Base-by-base conservation (phyloP, 805 yeast genomes). In the Lipomyces kockii region DNA sequence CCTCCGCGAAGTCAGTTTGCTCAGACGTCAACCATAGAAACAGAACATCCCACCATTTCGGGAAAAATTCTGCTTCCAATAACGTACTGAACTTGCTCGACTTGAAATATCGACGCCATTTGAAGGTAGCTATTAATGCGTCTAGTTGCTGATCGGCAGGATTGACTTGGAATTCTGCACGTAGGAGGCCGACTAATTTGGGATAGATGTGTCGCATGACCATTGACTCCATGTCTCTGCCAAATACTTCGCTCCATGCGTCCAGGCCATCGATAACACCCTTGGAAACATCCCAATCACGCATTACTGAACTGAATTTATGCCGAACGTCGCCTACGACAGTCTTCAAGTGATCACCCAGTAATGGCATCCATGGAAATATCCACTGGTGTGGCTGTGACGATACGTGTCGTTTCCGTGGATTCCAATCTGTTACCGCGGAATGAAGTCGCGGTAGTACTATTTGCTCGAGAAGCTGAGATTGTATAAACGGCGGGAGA, bases 371-470 rank as follows among this genome's bases (percentile, higher is more conserved):
- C 82, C 83, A 81, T 29, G 81, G 83, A 66, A 78, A 77, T 4
- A 80, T 67, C 82, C 83, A 81, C 32, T 39, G 35, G 54, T 74
- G 73, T n/a, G 72, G 76, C 54, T 43, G 56, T 4, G 56, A 22
- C 27, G 59, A n/a, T 2, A 27, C 25, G 7, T 17, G 25, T 17
- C 37, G 32, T 53, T 51, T 53, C 51, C 56, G 29, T 67, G 69
- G 73, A 0, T 76, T 70, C 87, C 87, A 84, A 0, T 71, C 68
- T 2, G 74, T 66, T 5, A 85, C 74, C 0, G 77, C 79, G 1
- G 67, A 27, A 0, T 72, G 52, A 3, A 87, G 73, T 43, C 77
- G 79, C 0, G 86, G 85, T 0, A 77, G 61, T 1, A 87, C 73
- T 4, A 76, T 74, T 2, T 72, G 73, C 5, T 73, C 63, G 2